Evolutionary conservation across 2,329 filamentous ascomycete genomes (phyloP).

Genomic region (Epichloe gansuensis): DNA sequence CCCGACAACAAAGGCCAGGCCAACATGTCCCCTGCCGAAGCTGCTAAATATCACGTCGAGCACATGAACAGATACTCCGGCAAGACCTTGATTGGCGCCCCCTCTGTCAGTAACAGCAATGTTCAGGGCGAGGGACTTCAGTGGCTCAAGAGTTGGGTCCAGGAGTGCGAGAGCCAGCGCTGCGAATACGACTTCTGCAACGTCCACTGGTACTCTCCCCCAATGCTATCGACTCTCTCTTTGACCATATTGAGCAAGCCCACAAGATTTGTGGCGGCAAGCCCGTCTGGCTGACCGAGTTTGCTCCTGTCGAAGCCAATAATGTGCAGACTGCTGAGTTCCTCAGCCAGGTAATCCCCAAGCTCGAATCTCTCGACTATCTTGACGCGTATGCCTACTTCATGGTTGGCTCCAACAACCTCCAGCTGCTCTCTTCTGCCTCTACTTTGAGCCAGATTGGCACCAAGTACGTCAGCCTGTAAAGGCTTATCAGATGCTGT

Average conservation of each 20-base stretch:
- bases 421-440: slow-evolving; percentile 28
- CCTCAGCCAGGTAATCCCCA: slow-evolving; percentile 34
- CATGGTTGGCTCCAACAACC: slow-evolving; percentile 28
- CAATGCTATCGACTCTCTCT: slow-evolving; percentile 36
- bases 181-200: slow-evolving; percentile 49
- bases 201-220: slow-evolving; percentile 52
- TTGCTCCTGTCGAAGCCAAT: slow-evolving; percentile 35
- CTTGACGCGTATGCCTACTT: slow-evolving; percentile 48
- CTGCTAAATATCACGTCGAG: slow-evolving; percentile 40
- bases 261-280: slow-evolving; percentile 32
- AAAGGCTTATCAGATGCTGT: background rate
- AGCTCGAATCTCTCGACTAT: slow-evolving; percentile 37
- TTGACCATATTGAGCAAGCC: slow-evolving; percentile 38
- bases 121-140: slow-evolving; percentile 36
- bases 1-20: slow-evolving; percentile 50
- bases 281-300: slow-evolving; percentile 54
- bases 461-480: slow-evolving; percentile 34
- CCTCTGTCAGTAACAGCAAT: slow-evolving; percentile 50
- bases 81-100: slow-evolving; percentile 42
- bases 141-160: slow-evolving; percentile 17
- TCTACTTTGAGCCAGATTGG: slow-evolving; percentile 34
- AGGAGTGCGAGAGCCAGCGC: slow-evolving; percentile 1
- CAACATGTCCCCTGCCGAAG: slow-evolving; percentile 39
- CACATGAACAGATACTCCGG: slow-evolving; percentile 44
- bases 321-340: slow-evolving; percentile 33